Conservation (phyloP, 495 filamentous ascomycete genomes). For the Aspergillus conjunctus region DNA sequence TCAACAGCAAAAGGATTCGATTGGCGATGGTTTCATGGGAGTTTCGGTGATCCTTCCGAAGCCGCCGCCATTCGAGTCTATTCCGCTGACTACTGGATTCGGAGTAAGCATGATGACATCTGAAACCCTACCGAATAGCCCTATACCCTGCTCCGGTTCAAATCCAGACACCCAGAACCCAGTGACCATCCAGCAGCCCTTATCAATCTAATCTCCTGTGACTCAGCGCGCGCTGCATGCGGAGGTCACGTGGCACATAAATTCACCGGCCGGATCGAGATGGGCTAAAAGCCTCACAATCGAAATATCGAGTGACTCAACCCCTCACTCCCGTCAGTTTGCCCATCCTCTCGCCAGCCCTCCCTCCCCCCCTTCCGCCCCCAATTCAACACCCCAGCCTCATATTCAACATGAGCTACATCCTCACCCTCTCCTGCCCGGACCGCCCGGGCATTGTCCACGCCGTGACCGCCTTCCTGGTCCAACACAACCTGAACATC, state of each 20-base stretch:
- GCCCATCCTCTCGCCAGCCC: background rate
- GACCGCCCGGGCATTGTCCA: conserved; percentile 76
- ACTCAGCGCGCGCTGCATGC: conserved; percentile 4
- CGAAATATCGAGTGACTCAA: background rate
- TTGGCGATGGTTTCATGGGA: conserved; percentile 1
- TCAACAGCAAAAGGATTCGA: background rate
- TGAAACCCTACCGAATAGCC: conserved; percentile 2
- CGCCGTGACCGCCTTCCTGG: conserved; percentile 71
- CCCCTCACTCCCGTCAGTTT: conserved; percentile 1
- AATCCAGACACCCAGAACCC: background rate
- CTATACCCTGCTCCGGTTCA: conserved; percentile 1
- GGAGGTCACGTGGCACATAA: conserved; percentile 7
- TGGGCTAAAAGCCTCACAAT: background rate
- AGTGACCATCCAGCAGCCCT: background rate
- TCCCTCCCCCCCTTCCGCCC: background rate
- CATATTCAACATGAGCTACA: conserved; percentile 55
- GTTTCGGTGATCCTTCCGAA: background rate
- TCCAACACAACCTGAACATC: conserved; percentile 67
- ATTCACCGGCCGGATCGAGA: conserved; percentile 7
- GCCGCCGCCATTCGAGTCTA: background rate
- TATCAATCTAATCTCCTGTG: conserved; percentile 5
- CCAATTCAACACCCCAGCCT: conserved; percentile 36
- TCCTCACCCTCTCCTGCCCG: conserved; percentile 74
- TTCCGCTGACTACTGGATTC: too few relatives aligned
- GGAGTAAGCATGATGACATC: too few relatives aligned